Percentiles rank a stretch among this genome's conserved stretches.
These are phyloP conservation scores for Ascochyta fabae DNA, from an alignment of 2,329 filamentous ascomycete genomes.

Conservation along the genomic window DNA sequence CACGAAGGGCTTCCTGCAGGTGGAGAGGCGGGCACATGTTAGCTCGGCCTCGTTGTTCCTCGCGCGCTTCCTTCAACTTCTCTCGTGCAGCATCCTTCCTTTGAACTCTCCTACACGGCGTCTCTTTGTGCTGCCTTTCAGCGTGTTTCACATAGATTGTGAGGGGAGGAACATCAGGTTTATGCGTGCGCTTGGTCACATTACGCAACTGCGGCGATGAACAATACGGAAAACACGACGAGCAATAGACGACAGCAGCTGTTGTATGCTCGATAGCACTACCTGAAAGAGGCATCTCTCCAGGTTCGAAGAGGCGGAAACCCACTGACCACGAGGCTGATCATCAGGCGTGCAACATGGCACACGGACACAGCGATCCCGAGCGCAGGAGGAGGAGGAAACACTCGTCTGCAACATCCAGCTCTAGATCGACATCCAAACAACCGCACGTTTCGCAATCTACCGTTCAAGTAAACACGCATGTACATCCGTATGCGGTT, in stretches of 20 bases:
- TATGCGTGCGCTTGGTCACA: slow-evolving; percentile 3
- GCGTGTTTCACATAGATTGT: slow-evolving; percentile 6
- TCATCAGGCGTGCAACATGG: slow-evolving; percentile 1
- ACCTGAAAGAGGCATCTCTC: background rate
- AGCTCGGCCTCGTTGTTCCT: slow-evolving; percentile 8
- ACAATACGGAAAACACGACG: slow-evolving; percentile 3
- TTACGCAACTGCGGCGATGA: slow-evolving; percentile 18
- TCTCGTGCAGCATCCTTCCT: background rate
- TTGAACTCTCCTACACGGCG: background rate
- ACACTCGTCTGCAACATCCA: slow-evolving; percentile 8
- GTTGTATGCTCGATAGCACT: slow-evolving; percentile 14
- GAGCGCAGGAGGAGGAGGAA: slow-evolving; percentile 11
- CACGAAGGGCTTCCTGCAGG: slow-evolving; percentile 13
- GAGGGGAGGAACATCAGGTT: slow-evolving; percentile 1
- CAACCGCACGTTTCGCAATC: slow-evolving; percentile 10
- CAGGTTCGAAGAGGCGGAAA: too few species aligned
- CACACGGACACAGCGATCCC: slow-evolving; percentile 13
- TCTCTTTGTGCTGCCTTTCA: slow-evolving; percentile 7
- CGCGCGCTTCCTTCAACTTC: slow-evolving; percentile 1
- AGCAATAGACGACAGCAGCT: slow-evolving; percentile 12
- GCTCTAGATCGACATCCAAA: slow-evolving; percentile 2
- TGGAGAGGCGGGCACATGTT: slow-evolving; percentile 13
- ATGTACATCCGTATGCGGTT: slow-evolving; percentile 12
- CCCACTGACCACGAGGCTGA: background rate
- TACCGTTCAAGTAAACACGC: slow-evolving; percentile 1